Conservation (phyloP, 805 yeast genomes). For the Komagataella phaffii region DNA sequence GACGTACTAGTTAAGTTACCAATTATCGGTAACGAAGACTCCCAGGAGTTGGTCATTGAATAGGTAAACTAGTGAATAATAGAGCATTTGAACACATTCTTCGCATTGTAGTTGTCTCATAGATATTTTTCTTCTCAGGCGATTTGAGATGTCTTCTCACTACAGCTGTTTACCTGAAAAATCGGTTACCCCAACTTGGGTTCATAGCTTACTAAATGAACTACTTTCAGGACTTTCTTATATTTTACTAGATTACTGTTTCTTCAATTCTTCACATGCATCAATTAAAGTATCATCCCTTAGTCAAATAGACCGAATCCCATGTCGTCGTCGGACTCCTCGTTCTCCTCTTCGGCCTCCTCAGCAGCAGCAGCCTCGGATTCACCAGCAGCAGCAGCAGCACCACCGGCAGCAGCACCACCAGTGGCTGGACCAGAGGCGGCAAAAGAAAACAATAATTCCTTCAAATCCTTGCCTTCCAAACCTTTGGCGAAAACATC, state of each 20-base stretch:
- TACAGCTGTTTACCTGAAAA: background rate
- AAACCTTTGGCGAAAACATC: slow-evolving; percentile 82
- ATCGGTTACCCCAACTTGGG: background rate
- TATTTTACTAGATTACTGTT: background rate
- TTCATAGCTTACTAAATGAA: background rate
- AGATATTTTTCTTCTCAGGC: background rate
- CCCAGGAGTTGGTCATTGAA: background rate
- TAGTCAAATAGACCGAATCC: slow-evolving; percentile 93
- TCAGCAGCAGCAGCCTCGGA: slow-evolving; percentile 51
- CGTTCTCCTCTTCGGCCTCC: slow-evolving; percentile 37
- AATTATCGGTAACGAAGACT: slow-evolving; percentile 12
- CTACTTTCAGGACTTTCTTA: background rate
- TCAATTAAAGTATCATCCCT: slow-evolving; percentile 7
- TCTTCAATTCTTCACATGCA: background rate
- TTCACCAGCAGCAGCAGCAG: slow-evolving; percentile 48
- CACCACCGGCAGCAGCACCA: slow-evolving; percentile 51
- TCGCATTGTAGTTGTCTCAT: background rate
- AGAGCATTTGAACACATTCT: background rate
- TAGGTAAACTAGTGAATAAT: background rate
- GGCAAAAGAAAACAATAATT: slow-evolving; percentile 42
- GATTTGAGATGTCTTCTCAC: background rate
- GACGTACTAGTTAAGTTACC: slow-evolving; percentile 35
- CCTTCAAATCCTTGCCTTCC: slow-evolving; percentile 74
- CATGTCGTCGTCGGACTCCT: slow-evolving; percentile 69
- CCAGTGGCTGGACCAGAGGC: slow-evolving; percentile 70